These are phyloP conservation scores for Chlorella sp. DNA, from an alignment of 139 green algal genomes.

Conservation along the genomic window DNA sequence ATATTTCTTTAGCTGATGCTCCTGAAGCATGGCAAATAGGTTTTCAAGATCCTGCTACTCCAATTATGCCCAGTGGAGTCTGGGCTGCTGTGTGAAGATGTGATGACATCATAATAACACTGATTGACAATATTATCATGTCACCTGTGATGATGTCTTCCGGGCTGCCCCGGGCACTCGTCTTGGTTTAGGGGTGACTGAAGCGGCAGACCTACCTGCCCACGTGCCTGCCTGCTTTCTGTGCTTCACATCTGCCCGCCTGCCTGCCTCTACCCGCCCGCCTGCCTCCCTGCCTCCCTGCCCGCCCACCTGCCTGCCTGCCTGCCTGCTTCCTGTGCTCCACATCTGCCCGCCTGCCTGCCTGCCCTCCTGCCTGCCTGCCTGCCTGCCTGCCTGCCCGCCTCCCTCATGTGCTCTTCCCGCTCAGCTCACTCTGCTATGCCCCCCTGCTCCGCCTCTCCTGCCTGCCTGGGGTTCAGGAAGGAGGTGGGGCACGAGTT, in stretches of 20 bases:
- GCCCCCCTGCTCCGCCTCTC: neutral
- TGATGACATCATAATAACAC: no score
- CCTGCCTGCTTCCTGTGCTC: neutral
- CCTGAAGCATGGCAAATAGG: constrained; percentile 62
- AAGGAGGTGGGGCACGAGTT: constrained; percentile 9
- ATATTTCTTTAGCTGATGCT: constrained; percentile 50
- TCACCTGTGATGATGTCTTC: neutral
- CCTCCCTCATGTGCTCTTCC: neutral
- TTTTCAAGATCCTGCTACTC: constrained; percentile 63
- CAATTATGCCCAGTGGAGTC: no score
- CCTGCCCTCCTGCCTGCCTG: neutral
- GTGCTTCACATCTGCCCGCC: neutral
- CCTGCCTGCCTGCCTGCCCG: neutral
- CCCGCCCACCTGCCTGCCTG: neutral
- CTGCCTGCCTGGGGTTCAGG: neutral
- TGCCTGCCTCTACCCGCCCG: neutral
- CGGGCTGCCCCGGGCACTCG: no score
- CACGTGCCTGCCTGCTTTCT: neutral
- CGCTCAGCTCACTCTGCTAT: neutral
- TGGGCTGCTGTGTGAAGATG: no score
- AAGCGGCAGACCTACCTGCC: neutral
- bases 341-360: neutral
- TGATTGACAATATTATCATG: no score
- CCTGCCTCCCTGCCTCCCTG: neutral
- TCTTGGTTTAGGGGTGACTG: no score